phyloP scores from a whole-genome alignment of 2,329 filamentous ascomycete genomes.

The Cytospora piceae region DNA sequence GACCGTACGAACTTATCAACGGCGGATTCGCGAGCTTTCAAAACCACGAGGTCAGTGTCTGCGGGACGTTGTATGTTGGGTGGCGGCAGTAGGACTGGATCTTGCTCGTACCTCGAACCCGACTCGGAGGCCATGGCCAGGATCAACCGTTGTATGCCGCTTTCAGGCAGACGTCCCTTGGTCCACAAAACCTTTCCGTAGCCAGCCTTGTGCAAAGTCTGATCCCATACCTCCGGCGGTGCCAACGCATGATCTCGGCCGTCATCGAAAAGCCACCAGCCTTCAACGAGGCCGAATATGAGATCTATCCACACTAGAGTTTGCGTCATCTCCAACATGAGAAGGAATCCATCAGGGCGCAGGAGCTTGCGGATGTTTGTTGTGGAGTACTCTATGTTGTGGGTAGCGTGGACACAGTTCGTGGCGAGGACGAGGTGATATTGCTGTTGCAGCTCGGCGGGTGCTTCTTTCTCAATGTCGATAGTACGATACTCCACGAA shows the following conservation, averaged over 20 bases:
- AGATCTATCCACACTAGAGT: slow-evolving; percentile 39
- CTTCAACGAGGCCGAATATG: slow-evolving; percentile 43
- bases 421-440: slow-evolving; percentile 40
- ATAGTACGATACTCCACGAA: slow-evolving; percentile 37
- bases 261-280: slow-evolving; percentile 46
- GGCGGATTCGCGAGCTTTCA: not conserved
- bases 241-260: slow-evolving; percentile 34
- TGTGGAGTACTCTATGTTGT: slow-evolving; percentile 31
- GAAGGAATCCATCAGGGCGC: slow-evolving; percentile 40
- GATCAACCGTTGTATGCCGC: slow-evolving; percentile 7
- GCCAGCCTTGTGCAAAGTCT: slow-evolving; percentile 34
- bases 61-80: not conserved
- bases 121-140: not conserved
- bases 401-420: slow-evolving; percentile 43
- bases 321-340: slow-evolving; percentile 42
- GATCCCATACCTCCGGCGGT: slow-evolving; percentile 34
- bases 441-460: slow-evolving; percentile 33
- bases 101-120: not conserved
- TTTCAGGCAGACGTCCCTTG: slow-evolving; percentile 30
- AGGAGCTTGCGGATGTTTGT: slow-evolving; percentile 36
- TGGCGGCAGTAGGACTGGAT: not conserved
- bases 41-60: not conserved
- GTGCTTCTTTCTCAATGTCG: slow-evolving; percentile 39
- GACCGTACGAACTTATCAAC: not conserved
- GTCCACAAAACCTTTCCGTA: slow-evolving; percentile 40